phyloP scores from a whole-genome alignment of 306 rosid genomes.

The Cotoneaster glaucophyllus region DNA sequence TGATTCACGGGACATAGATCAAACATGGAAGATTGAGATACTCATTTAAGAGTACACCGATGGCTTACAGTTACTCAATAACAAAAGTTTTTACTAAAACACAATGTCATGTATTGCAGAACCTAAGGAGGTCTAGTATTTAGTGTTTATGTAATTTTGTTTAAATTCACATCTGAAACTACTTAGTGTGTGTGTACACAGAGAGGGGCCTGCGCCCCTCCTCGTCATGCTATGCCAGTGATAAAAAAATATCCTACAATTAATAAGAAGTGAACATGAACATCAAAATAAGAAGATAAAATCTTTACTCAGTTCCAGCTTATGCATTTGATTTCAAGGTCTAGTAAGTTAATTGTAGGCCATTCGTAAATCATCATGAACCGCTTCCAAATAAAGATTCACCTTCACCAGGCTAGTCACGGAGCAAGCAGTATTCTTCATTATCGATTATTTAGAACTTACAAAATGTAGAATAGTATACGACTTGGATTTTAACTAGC shows the following conservation, averaged over 20 bases:
- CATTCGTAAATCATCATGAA: background rate
- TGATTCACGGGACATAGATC: background rate
- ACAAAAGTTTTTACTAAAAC: too few relatives aligned
- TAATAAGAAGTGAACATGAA: background rate
- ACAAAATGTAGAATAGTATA: background rate
- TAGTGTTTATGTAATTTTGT: background rate
- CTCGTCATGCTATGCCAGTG: background rate
- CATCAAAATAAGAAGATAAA: background rate
- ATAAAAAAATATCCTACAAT: background rate
- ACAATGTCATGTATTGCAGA: background rate
- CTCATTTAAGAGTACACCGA: background rate
- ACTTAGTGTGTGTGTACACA: background rate
- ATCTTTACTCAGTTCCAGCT: background rate
- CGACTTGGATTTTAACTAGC: background rate
- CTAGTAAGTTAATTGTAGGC: background rate
- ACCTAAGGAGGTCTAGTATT: background rate
- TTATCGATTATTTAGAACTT: background rate
- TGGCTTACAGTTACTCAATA: background rate
- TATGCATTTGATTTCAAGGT: background rate
- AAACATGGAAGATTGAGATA: background rate
- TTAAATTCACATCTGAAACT: background rate
- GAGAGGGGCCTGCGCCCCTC: background rate
- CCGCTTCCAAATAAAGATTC: background rate
- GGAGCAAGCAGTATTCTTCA: background rate
- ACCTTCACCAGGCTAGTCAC: background rate